Base-by-base conservation (phyloP, 2,329 filamentous ascomycete genomes). In the Nannizzia gypsea region DNA sequence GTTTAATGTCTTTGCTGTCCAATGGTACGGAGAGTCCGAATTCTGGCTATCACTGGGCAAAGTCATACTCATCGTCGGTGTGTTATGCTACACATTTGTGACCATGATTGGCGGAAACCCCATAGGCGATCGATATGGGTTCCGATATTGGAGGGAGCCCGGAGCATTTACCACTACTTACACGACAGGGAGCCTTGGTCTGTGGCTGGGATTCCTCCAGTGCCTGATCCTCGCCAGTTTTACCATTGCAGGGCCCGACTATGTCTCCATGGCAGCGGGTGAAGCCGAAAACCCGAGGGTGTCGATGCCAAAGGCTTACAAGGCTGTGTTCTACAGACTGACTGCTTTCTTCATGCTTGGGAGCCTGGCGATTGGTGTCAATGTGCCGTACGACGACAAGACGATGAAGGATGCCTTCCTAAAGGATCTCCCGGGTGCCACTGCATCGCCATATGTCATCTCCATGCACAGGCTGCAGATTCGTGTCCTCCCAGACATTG, bases 41-140 rank as follows among this genome's bases (percentile, higher is more conserved):
- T 93, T 95, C 67, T 81, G 82, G 75, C 82, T 85, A 20, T 84
- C 88, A 1, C 70, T 88, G 1, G 85, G 85, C 59, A 90, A 90
- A 70, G 81, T 90, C 2, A 66, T 90, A 1, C 78, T 90, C 57
- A 88, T 88, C 62, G 72, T 90, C 38, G 86, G 83, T 0, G 78
- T 92, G 57, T 80, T 91, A 65, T 66, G 83, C 63, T 91, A 89
- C 74, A 92, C 89, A 1, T 89, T 95, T 67, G 80, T 95, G 64
- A 83, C 84, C 64, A 92, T 93, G 85, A 75, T 93, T 0, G 90
- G 89, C 6, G 90, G 87, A 2, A 93, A 92, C 65, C 90, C 90
- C 0, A 70, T 83, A 0, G 77, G 81, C 40, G 86, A 91, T 65
- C 77, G 81, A 0, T 88, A 88, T 63, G 88, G 88, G 0, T 92